These are phyloP conservation scores for Chondrus crispus DNA, from an alignment of 23 red algal species.

Conservation along the genomic window DNA sequence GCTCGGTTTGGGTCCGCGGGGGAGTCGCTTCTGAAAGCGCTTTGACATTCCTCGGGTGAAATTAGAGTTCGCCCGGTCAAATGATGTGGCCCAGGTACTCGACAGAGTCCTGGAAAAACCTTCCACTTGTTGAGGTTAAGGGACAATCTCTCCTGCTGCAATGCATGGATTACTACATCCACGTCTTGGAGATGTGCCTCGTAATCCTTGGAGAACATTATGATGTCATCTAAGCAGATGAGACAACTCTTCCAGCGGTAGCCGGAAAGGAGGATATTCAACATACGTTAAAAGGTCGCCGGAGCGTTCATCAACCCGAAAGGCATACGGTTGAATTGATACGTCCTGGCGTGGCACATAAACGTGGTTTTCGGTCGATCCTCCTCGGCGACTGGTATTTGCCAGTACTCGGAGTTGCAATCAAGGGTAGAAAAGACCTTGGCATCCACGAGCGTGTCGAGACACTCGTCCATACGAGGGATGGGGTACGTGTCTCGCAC, in stretches of 20 bases:
- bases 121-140: conserved; percentile 36
- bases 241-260: background rate
- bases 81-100: conserved; percentile 40
- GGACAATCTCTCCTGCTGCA: background rate
- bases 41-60: too few relatives aligned
- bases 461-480: background rate
- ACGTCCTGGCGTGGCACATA: background rate
- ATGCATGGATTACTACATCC: background rate
- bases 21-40: too few relatives aligned
- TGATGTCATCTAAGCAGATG: conserved; percentile 20
- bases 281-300: conserved; percentile 16
- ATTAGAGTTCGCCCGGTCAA: too few relatives aligned
- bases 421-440: background rate
- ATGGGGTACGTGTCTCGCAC: too few relatives aligned
- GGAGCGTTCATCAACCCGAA: conserved; percentile 21
- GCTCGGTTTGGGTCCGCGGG: too few relatives aligned
- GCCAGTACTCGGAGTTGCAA: background rate
- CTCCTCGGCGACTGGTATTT: background rate
- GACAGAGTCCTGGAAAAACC: conserved; percentile 11
- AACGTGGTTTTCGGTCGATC: conserved; percentile 14
- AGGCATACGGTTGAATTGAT: conserved; percentile 17
- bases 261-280: conserved; percentile 10
- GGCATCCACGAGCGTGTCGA: background rate
- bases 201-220: conserved; percentile 19
- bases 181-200: conserved; percentile 8